Conservation (phyloP, 2,329 filamentous ascomycete species). For the Penicillium hordei region DNA sequence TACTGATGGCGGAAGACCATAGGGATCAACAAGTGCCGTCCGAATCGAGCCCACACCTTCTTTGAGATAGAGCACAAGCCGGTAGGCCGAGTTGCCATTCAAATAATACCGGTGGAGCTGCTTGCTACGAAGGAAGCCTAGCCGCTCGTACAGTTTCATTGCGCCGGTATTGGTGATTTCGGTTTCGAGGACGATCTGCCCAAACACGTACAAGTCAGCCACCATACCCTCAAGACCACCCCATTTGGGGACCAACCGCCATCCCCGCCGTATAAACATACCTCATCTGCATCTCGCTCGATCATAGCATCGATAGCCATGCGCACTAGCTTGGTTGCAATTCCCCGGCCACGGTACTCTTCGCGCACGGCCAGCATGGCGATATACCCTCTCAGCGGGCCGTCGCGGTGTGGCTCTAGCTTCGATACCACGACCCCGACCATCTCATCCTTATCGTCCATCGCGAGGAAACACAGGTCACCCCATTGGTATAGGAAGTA, state of each 20-base stretch:
- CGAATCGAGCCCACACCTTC: slow-evolving; percentile 52
- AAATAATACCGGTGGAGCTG: slow-evolving; percentile 92
- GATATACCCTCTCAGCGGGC: slow-evolving; percentile 89
- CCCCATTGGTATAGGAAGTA: slow-evolving; percentile 99
- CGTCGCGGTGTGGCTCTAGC: slow-evolving; percentile 82
- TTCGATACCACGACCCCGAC: slow-evolving; percentile 94
- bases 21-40: slow-evolving; percentile 36
- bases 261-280: slow-evolving; percentile 27
- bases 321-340: slow-evolving; percentile 84
- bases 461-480: slow-evolving; percentile 86
- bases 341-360: slow-evolving; percentile 75
- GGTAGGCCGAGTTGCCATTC: slow-evolving; percentile 92
- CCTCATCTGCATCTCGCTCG: slow-evolving; percentile 78
- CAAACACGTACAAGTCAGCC: slow-evolving; percentile 10
- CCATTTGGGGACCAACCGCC: neutral
- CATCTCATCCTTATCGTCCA: slow-evolving; percentile 57
- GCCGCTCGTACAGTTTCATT: slow-evolving; percentile 85
- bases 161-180: slow-evolving; percentile 89
- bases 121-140: slow-evolving; percentile 91
- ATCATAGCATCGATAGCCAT: slow-evolving; percentile 91
- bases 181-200: slow-evolving; percentile 82
- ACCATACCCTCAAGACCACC: neutral
- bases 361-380: slow-evolving; percentile 95
- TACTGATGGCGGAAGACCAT: slow-evolving; percentile 20
- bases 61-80: slow-evolving; percentile 79